Conservation (phyloP, 768 basidiomycete species). For the Mycena kentingensis region DNA sequence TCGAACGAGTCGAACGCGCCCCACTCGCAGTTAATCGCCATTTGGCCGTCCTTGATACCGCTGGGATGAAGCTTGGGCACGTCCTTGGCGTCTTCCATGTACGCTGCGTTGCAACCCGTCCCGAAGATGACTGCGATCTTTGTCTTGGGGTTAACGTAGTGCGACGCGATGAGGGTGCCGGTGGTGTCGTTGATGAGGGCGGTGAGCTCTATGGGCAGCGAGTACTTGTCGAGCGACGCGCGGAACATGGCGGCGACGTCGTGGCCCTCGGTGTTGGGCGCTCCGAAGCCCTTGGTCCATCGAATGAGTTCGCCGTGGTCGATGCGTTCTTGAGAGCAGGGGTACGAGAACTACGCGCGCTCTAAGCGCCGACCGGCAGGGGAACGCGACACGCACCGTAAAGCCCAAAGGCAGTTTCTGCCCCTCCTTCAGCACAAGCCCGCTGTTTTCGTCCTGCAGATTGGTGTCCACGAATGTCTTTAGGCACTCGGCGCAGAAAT, state of each 20-base stretch:
- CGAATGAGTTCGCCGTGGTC: conserved; percentile 94
- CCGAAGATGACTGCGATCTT: conserved; percentile 97
- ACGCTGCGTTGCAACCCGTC: conserved; percentile 97
- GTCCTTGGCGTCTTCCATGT: conserved; percentile 87
- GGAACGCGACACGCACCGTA: conserved; percentile 63
- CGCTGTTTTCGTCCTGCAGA: conserved; percentile 50
- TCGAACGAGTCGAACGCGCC: conserved; percentile 97
- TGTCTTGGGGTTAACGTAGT: conserved; percentile 89
- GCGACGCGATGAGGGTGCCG: conserved; percentile 94
- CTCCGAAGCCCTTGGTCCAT: conserved; percentile 99
- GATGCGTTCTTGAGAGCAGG: conserved; percentile 90
- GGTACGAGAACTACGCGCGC: conserved; percentile 80
- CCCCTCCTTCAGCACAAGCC: conserved; percentile 50
- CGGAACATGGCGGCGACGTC: conserved; percentile 96
- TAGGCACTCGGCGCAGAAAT: conserved; percentile 95
- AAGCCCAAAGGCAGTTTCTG: conserved; percentile 83
- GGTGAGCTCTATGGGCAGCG: conserved; percentile 80
- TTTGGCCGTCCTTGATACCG: conserved; percentile 69
- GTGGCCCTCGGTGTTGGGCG: conserved; percentile 84
- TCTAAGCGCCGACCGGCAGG: neutral
- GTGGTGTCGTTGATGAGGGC: conserved; percentile 98
- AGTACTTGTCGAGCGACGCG: conserved; percentile 70
- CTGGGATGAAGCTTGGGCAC: conserved; percentile 84
- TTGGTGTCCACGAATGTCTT: conserved; percentile 86
- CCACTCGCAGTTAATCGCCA: conserved; percentile 99